These are phyloP conservation scores for Pseudogymnoascus pannorum DNA, from an alignment of 2,329 filamentous ascomycete species.

Conservation along the genomic window DNA sequence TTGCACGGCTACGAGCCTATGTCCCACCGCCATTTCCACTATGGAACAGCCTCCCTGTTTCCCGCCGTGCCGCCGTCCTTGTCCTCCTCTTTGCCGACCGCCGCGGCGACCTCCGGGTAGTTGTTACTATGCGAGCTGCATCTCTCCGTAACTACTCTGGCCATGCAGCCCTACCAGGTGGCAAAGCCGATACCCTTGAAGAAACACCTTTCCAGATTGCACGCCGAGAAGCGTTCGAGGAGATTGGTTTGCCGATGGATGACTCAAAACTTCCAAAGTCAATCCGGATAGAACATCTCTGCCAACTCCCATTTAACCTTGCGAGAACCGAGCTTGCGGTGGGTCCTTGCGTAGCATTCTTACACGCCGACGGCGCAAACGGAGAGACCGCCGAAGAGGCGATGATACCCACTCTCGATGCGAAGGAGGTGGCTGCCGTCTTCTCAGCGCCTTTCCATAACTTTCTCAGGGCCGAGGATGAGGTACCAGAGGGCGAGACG, in stretches of 20 bases:
- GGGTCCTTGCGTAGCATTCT: conserved; percentile 68
- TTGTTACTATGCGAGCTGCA: conserved; percentile 61
- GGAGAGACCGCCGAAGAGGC: conserved; percentile 54
- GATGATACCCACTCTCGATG: conserved; percentile 74
- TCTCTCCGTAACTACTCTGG: conserved; percentile 65
- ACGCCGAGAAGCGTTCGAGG: conserved; percentile 82
- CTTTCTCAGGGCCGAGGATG: conserved; percentile 60
- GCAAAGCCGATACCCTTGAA: conserved; percentile 53
- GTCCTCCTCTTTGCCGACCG: conserved; percentile 82
- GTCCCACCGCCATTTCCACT: conserved; percentile 52
- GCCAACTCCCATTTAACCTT: conserved; percentile 69
- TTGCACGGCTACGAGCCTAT: conserved; percentile 54
- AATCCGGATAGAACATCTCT: conserved; percentile 82
- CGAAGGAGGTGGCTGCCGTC: conserved; percentile 85
- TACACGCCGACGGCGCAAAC: conserved; percentile 51
- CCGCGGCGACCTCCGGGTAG: conserved; percentile 66
- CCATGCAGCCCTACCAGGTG: conserved; percentile 80
- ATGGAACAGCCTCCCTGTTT: conserved; percentile 54
- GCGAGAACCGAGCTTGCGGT: conserved; percentile 68
- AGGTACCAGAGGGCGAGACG: conserved; percentile 34
- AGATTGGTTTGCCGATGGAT: conserved; percentile 78
- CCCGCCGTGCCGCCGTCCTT: conserved; percentile 75
- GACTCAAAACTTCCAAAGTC: conserved; percentile 63
- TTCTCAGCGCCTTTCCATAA: conserved; percentile 85
- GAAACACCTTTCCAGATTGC: conserved; percentile 72